Evolutionary conservation across 805 yeast species (phyloP).

Genomic region (Metschnikowia henanensis): DNA sequence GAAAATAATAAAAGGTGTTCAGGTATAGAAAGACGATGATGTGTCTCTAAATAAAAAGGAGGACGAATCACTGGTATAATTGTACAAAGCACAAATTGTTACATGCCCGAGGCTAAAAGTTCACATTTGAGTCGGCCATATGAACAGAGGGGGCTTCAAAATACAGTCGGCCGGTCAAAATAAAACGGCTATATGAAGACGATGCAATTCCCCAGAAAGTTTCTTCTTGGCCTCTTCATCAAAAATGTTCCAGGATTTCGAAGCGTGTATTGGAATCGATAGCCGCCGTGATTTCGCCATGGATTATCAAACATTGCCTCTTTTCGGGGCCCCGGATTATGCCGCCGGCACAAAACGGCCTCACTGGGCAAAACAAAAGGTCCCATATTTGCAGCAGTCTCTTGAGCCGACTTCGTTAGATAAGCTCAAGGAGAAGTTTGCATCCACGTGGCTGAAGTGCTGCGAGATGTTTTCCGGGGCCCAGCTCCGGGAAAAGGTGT

Average conservation of each 20-base stretch:
- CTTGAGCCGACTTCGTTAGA: neutral
- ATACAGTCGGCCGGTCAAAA: too few species aligned
- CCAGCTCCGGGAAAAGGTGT: neutral
- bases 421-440: neutral
- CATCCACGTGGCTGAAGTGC: neutral
- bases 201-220: too few species aligned
- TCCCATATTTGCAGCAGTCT: neutral
- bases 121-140: too few species aligned
- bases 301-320: neutral
- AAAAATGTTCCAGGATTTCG: too few species aligned
- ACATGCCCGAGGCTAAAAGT: neutral
- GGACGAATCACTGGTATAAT: too few species aligned
- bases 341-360: neutral
- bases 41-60: too few species aligned
- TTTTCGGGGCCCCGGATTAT: neutral
- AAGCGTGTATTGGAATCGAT: neutral
- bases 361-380: neutral
- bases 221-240: neutral
- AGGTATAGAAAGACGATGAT: too few species aligned
- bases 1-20: too few species aligned
- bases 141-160: too few species aligned
- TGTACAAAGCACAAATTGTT: too few species aligned
- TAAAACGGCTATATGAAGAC: too few species aligned
- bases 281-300: neutral
- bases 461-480: neutral